Percentiles rank a stretch among this genome's conserved stretches.
Evolutionary conservation across 768 basidiomycete species (phyloP).

Genomic region (Tremella mesenterica): DNA sequence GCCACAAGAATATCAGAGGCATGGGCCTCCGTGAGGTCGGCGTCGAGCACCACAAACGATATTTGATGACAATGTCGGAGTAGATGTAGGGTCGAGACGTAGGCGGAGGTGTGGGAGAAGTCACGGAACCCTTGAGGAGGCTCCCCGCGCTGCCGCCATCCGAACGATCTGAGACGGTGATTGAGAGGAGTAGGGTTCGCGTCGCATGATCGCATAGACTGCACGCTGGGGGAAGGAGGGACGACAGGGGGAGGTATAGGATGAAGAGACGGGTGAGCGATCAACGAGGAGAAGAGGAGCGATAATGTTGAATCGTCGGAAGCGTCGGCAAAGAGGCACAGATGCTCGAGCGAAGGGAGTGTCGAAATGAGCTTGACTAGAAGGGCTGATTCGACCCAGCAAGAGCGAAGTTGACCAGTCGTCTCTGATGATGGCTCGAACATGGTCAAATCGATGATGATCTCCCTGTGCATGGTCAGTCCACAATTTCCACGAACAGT

Average conservation of each 20-base stretch:
- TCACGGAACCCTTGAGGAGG: conserved; percentile 27
- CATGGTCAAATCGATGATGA: conserved; percentile 42
- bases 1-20: conserved; percentile 23
- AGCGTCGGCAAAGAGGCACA: conserved; percentile 41
- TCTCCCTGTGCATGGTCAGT: conserved; percentile 11
- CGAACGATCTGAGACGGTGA: conserved; percentile 29
- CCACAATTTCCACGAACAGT: neutral
- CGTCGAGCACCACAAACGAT: conserved; percentile 37
- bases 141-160: conserved; percentile 38
- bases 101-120: conserved; percentile 33
- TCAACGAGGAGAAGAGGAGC: conserved; percentile 26
- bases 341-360: conserved; percentile 34
- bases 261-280: conserved; percentile 29
- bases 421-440: conserved; percentile 24
- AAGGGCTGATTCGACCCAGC: conserved; percentile 35
- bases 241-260: conserved; percentile 20
- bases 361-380: conserved; percentile 25
- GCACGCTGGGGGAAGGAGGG: conserved; percentile 11
- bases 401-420: conserved; percentile 10
- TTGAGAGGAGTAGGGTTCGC: conserved; percentile 14
- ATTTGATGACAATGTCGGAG: conserved; percentile 32
- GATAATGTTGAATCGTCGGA: conserved; percentile 39
- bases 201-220: conserved; percentile 9
- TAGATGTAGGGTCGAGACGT: conserved; percentile 35
- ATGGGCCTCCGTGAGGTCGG: conserved; percentile 36